Conservation (phyloP, 768 basidiomycete genomes). For the Suillus placidus region DNA sequence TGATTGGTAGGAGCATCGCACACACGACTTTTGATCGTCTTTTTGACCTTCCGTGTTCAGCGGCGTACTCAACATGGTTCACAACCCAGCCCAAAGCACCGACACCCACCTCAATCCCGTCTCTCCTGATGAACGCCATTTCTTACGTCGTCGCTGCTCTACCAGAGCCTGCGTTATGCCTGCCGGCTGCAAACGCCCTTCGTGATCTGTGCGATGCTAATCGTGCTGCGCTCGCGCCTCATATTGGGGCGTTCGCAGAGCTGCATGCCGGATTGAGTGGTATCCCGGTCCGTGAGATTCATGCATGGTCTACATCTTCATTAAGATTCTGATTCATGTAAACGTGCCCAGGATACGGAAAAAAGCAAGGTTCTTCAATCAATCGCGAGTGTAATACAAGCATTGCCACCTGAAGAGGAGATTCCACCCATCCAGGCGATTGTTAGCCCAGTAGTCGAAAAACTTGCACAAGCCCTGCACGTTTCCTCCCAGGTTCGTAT, state of each 20-base stretch:
- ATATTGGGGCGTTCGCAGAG: conserved; percentile 83
- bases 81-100: conserved; percentile 47
- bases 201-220: conserved; percentile 91
- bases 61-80: conserved; percentile 82
- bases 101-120: conserved; percentile 34
- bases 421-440: conserved; percentile 81
- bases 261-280: conserved; percentile 75
- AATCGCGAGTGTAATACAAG: conserved; percentile 92
- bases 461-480: conserved; percentile 63
- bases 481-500: conserved; percentile 53
- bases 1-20: conserved; percentile 68
- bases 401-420: conserved; percentile 75
- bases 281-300: conserved; percentile 61
- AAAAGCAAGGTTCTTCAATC: conserved; percentile 90
- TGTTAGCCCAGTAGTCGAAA: conserved; percentile 71
- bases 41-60: conserved; percentile 35
- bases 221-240: conserved; percentile 76
- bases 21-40: conserved; percentile 5
- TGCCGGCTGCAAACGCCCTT: conserved; percentile 78
- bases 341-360: conserved; percentile 65
- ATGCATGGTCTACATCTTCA: not conserved
- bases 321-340: conserved; percentile 6
- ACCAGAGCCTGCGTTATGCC: conserved; percentile 62
- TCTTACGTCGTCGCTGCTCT: conserved; percentile 73
- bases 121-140: conserved; percentile 65